These are phyloP conservation scores for Hypericum perforatum DNA, from an alignment of 345 rosid genomes.

Conservation along the genomic window DNA sequence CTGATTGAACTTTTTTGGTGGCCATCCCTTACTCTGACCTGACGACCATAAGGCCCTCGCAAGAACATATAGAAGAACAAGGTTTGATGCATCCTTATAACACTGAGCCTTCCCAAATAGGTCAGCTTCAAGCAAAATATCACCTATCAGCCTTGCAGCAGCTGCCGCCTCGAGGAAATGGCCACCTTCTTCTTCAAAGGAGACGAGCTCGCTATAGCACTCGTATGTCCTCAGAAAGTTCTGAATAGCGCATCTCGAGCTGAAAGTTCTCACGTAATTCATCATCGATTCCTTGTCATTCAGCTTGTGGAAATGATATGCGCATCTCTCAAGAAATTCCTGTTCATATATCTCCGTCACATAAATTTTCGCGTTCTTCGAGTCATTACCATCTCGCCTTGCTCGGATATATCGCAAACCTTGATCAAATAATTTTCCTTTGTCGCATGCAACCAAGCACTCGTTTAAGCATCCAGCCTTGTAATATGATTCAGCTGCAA, in stretches of 20 bases:
- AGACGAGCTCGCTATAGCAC: slow-evolving; percentile 19
- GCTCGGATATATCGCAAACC: slow-evolving; percentile 29
- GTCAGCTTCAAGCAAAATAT: slow-evolving; percentile 25
- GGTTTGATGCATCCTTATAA: slow-evolving; percentile 24
- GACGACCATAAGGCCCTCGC: slow-evolving; percentile 39
- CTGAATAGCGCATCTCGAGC: slow-evolving; percentile 15
- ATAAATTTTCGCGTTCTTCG: slow-evolving; percentile 1
- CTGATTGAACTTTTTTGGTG: slow-evolving; percentile 25
- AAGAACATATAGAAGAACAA: slow-evolving; percentile 25
- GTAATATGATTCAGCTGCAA: slow-evolving; percentile 35
- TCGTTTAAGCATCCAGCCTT: slow-evolving; percentile 20
- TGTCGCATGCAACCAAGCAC: slow-evolving; percentile 25
- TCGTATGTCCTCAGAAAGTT: slow-evolving; percentile 15
- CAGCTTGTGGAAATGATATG: slow-evolving; percentile 20
- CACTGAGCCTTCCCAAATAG: slow-evolving; percentile 26
- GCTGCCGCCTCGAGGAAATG: slow-evolving; percentile 19
- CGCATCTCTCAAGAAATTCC: slow-evolving; percentile 31
- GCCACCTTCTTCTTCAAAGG: slow-evolving; percentile 16
- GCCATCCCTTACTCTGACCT: slow-evolving; percentile 36
- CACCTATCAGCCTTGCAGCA: slow-evolving; percentile 29
- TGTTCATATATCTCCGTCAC: slow-evolving; percentile 22
- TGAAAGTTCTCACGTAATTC: slow-evolving; percentile 25
- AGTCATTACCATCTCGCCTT: slow-evolving; percentile 18
- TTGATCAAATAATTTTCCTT: slow-evolving; percentile 31
- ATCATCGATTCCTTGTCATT: slow-evolving; percentile 25